Evolutionary conservation across 2,329 filamentous ascomycete species (phyloP).

Genomic region (Fonsecaea erecta): DNA sequence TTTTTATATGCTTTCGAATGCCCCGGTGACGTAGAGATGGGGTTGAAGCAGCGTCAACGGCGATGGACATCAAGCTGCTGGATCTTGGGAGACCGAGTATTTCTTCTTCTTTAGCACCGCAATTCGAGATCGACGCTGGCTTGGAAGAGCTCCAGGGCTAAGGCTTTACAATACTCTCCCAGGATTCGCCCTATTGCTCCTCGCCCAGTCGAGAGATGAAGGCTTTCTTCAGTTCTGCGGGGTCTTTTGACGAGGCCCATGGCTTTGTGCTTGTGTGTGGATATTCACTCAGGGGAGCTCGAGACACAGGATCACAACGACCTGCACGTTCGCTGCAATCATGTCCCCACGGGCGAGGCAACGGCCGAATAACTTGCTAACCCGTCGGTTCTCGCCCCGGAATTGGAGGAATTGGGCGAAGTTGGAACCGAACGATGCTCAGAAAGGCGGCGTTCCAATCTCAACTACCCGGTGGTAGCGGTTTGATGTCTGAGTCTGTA

Average conservation of each 20-base stretch:
- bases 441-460: neutral
- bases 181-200: conserved; percentile 27
- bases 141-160: conserved; percentile 23
- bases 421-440: neutral
- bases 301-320: neutral
- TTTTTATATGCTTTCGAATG: conserved; percentile 48
- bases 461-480: neutral
- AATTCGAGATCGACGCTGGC: conserved; percentile 30
- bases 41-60: conserved; percentile 52
- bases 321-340: neutral
- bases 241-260: conserved; percentile 21
- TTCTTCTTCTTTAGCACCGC: conserved; percentile 26
- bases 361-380: no score
- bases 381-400: no score
- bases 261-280: neutral
- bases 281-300: neutral
- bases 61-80: conserved; percentile 36
- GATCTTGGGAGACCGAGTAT: conserved; percentile 28
- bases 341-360: no score
- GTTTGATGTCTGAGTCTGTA: neutral
- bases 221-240: conserved; percentile 18
- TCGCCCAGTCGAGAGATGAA: conserved; percentile 21
- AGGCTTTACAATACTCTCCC: conserved; percentile 30
- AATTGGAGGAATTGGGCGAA: neutral
- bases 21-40: conserved; percentile 52